Evolutionary conservation across 768 basidiomycete genomes (phyloP).

Genomic region (Kwoniella bestiolae): DNA sequence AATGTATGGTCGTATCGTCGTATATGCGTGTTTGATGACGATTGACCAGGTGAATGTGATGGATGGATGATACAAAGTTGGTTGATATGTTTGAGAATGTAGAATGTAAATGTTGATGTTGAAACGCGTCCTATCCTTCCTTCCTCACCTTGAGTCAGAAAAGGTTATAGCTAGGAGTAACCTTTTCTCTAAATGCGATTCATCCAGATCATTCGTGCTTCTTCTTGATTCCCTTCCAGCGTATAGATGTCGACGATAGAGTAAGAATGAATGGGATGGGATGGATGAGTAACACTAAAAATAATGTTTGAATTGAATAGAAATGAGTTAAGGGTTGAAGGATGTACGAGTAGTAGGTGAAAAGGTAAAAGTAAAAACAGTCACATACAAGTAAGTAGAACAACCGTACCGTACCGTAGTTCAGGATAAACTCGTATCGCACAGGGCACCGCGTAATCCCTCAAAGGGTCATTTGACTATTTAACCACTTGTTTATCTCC

Average conservation of each 20-base stretch:
- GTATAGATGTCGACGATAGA: not conserved
- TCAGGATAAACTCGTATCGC: too few relatives aligned
- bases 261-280: not conserved
- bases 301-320: not conserved
- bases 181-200: not conserved
- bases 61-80: not conserved
- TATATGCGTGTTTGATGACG: not conserved
- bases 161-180: not conserved
- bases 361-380: conserved; percentile 10
- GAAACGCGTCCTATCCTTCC: conserved; percentile 1
- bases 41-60: not conserved
- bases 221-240: not conserved
- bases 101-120: not conserved
- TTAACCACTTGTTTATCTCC: not conserved
- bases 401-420: not conserved
- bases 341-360: not conserved
- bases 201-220: not conserved
- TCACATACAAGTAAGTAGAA: not conserved
- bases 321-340: not conserved
- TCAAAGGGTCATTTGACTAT: not conserved
- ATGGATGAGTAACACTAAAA: not conserved
- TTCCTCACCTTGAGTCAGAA: not conserved
- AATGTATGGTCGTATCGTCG: not conserved
- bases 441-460: not conserved
- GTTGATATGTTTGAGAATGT: not conserved